phyloP scores from a whole-genome alignment of 1,284 basidiomycete genomes.

The Papiliotrema nemorosa region DNA sequence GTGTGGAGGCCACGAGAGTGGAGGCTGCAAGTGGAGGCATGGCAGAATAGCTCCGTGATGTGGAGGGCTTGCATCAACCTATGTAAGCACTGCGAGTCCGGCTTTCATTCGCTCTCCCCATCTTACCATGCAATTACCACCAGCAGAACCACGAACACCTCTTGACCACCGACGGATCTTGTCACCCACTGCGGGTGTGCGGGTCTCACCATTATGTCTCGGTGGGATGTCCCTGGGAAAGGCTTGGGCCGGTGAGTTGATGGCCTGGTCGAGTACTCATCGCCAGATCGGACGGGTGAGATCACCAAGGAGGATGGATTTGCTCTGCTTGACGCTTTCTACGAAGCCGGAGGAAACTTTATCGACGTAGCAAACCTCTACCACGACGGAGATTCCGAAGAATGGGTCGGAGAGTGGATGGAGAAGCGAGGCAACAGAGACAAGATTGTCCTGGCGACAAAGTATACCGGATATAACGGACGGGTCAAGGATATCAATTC shows the following conservation, averaged over 20 bases:
- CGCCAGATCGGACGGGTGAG: slow-evolving; percentile 4
- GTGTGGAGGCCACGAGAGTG: too few species aligned
- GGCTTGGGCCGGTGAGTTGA: background rate
- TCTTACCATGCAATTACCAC: too few species aligned
- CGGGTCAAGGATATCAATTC: background rate
- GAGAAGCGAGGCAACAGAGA: slow-evolving; percentile 27
- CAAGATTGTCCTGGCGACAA: slow-evolving; percentile 18
- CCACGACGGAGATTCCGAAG: slow-evolving; percentile 41
- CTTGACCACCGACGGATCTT: background rate
- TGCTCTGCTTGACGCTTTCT: slow-evolving; percentile 35
- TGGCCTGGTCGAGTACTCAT: background rate
- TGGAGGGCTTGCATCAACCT: too few species aligned
- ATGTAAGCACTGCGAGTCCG: too few species aligned
- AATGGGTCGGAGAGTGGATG: slow-evolving; percentile 49
- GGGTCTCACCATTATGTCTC: background rate
- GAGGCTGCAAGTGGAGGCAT: too few species aligned
- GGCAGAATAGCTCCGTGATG: too few species aligned
- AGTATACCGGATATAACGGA: slow-evolving; percentile 18
- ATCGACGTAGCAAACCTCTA: slow-evolving; percentile 41
- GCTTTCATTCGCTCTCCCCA: too few species aligned
- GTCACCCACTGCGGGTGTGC: background rate
- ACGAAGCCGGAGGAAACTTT: slow-evolving; percentile 37
- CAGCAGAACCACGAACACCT: too few species aligned
- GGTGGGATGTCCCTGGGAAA: background rate
- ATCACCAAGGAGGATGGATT: slow-evolving; percentile 19